Evolutionary conservation across 2,329 filamentous ascomycete genomes (phyloP).

Genomic region (Blastomyces parvus): DNA sequence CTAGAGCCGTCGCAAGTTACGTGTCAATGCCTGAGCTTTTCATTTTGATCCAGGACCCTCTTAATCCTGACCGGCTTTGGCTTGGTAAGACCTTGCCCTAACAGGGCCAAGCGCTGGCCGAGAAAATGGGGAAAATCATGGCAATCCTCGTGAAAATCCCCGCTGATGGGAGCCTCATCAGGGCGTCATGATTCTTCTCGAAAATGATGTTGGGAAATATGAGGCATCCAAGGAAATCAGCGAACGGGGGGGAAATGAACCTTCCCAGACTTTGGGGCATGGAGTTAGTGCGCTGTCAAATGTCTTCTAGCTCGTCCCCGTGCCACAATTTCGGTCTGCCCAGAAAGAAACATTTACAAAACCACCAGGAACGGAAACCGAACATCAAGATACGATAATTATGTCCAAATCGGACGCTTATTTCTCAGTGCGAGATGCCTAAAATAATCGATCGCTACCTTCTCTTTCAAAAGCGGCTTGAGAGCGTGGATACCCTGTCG

Average conservation of each 20-base stretch:
- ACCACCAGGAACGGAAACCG: not conserved
- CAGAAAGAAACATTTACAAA: not conserved
- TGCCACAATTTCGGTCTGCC: not conserved
- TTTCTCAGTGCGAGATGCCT: not conserved
- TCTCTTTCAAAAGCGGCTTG: not conserved
- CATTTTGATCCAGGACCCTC: slow-evolving; percentile 22
- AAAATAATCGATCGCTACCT: not conserved
- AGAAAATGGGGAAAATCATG: not conserved
- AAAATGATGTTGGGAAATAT: not conserved
- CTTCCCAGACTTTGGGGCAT: not conserved
- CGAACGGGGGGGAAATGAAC: not conserved
- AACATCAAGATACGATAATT: not conserved
- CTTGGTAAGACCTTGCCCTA: slow-evolving; percentile 2
- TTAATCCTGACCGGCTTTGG: slow-evolving; percentile 19
- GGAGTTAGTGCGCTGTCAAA: not conserved
- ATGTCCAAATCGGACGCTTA: not conserved
- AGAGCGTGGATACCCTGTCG: not conserved
- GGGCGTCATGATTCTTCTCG: not conserved
- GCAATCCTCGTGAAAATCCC: not conserved
- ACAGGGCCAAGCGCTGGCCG: slow-evolving; percentile 2
- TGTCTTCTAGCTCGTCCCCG: not conserved
- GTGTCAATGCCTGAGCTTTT: slow-evolving; percentile 25
- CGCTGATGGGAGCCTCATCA: not conserved
- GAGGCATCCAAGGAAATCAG: not conserved
- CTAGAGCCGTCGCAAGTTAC: slow-evolving; percentile 16